These are phyloP conservation scores for Neurospora tetrasperma DNA, from an alignment of 495 filamentous ascomycete genomes.

Conservation along the genomic window DNA sequence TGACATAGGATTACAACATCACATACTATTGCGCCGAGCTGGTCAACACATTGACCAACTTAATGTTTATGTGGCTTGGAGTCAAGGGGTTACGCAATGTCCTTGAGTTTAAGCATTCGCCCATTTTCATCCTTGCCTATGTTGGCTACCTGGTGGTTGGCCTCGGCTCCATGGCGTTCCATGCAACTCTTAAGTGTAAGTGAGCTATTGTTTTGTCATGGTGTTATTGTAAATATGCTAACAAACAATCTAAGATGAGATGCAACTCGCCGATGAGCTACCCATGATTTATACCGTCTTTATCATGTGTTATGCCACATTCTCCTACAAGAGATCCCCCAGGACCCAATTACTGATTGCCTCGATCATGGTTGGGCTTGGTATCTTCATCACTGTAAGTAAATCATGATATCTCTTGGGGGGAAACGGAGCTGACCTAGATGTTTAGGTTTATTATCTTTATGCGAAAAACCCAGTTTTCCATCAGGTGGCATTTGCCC, in stretches of 20 bases:
- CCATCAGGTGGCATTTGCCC: slow-evolving; percentile 80
- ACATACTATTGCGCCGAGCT: slow-evolving; percentile 38
- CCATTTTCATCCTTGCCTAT: slow-evolving; percentile 61
- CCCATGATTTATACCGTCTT: slow-evolving; percentile 98
- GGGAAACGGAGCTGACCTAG: background rate
- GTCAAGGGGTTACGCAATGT: slow-evolving; percentile 63
- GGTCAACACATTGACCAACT: slow-evolving; percentile 61
- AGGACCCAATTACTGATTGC: slow-evolving; percentile 49
- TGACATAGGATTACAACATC: slow-evolving; percentile 37
- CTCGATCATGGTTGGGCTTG: slow-evolving; percentile 47
- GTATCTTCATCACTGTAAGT: slow-evolving; percentile 65
- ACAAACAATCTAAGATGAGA: slow-evolving; percentile 56
- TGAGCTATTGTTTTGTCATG: background rate
- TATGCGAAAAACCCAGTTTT: slow-evolving; percentile 86
- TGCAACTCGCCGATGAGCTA: slow-evolving; percentile 95
- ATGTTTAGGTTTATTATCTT: slow-evolving; percentile 65
- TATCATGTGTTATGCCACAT: slow-evolving; percentile 75
- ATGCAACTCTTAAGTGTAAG: slow-evolving; percentile 72
- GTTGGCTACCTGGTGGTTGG: slow-evolving; percentile 73
- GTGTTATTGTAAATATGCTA: slow-evolving; percentile 38
- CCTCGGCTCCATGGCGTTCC: slow-evolving; percentile 71
- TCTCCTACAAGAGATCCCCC: slow-evolving; percentile 57
- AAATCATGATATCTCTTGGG: background rate
- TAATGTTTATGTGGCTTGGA: slow-evolving; percentile 66
- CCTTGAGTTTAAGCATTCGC: slow-evolving; percentile 56